Percentiles rank a stretch among this genome's conserved stretches.
Evolutionary conservation across 2,329 filamentous ascomycete genomes (phyloP).

Genomic region (Ceratocystis eucalypticola): DNA sequence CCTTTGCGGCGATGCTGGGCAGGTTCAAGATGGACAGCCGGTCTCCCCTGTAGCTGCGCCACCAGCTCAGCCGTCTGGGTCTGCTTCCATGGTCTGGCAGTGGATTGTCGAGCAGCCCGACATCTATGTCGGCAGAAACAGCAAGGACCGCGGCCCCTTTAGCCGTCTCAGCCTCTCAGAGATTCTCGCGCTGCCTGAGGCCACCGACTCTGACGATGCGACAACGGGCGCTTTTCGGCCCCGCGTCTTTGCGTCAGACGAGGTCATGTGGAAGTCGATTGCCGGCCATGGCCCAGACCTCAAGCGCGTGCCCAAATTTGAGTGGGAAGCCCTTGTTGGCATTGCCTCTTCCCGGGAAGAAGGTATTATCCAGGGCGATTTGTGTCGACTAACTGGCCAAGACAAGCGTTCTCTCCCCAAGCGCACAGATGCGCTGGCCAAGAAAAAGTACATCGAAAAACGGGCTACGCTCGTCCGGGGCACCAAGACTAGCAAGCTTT

Average conservation of each 20-base stretch:
- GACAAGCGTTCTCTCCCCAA: conserved; percentile 52
- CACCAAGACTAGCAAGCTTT: conserved; percentile 49
- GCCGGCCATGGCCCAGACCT: conserved; percentile 46
- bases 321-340: conserved; percentile 45
- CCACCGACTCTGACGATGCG: neutral
- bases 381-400: conserved; percentile 43
- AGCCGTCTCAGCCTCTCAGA: conserved; percentile 21
- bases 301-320: conserved; percentile 43
- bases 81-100: conserved; percentile 20
- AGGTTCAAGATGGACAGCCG: neutral
- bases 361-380: conserved; percentile 48
- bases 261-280: conserved; percentile 45
- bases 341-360: conserved; percentile 41
- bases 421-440: conserved; percentile 43
- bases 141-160: conserved; percentile 17
- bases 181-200: conserved; percentile 19
- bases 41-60: neutral
- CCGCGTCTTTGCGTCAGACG: conserved; percentile 38
- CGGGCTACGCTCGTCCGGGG: conserved; percentile 44
- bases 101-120: conserved; percentile 22
- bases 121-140: conserved; percentile 20
- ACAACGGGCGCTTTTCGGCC: conserved; percentile 19
- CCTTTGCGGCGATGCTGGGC: neutral
- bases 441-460: conserved; percentile 50
- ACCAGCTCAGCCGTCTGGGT: neutral